Base-by-base conservation (phyloP, 1,284 basidiomycete genomes). In the Grifola frondosa region DNA sequence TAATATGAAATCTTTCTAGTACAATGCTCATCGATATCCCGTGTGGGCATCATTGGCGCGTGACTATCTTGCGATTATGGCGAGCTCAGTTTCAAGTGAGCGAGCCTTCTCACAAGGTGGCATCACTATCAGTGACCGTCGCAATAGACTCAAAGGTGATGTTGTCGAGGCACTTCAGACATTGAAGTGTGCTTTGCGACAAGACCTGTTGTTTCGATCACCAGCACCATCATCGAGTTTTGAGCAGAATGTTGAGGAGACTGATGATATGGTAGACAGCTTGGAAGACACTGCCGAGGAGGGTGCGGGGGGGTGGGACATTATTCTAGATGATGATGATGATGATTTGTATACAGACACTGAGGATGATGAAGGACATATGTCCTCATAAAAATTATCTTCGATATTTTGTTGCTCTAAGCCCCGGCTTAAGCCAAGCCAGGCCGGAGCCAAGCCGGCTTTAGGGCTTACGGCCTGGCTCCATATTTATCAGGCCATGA, bases 151-250 rank as follows among this genome's bases (percentile, higher is more conserved):
- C 22, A 52, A 59, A 17, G 53, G 30, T 0, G 56, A 61, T 23
- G 48, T 56, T 30, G 62, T 71, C 21, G 65, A 73, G 41, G 70
- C 66, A 2, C 38, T 73, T 2, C 66, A 73, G 41, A 56, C 54
- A 20, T 31, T 70, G 2, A 71, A 71, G 48, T 63, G 56, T 36
- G 23, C 53, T 4, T 30, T 63, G 20, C 45, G 50, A 3, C 44
- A 57, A 22, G 62, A 67, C 34, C 42, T 67, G 4, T 37, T 66
- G 6, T 23, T 37, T 17, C 35, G 24, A 19, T 21, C 17, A 19
- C 19, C 35, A 4, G 20, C 20, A 16, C 35, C 8, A 11, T 19
- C 23, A 15, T 19, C 19, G 3, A 11, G 19, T 12, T 24, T 37
- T 26, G 35, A 37, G 12, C 22, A 37, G 7, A 24, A 37, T 16